Base-by-base conservation (phyloP, 371 early-diverging fungal species). In the Choanephora cucurbitarum region DNA sequence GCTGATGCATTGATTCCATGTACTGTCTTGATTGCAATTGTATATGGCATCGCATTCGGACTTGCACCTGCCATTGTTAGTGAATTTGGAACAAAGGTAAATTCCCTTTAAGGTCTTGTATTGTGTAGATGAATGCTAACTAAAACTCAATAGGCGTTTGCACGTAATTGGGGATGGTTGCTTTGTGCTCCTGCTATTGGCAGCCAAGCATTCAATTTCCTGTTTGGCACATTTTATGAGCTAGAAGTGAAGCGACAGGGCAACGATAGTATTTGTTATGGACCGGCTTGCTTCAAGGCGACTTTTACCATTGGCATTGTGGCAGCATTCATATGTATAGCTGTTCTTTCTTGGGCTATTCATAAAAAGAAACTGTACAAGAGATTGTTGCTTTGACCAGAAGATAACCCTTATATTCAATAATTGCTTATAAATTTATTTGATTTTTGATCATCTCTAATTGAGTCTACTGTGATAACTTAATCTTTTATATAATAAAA, bases 131-230 rank as follows among this genome's bases (percentile, higher is more conserved):
- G 8, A 1, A 28, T 44, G 21, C 11, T 43, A n/a, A 34, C 31
- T 34, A 23, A 18, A 33, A 14, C 18, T n/a, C 31, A 2, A 15
- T 58, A 77, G 77, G 48, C 63, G 7, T 78, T 78, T 70, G 78
- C 69, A 46, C 72, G 72, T 18, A 78, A 72, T 47, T 78, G 78
- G 78, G 79, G 75, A 10, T 66, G 70, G 66, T 43, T 78, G 21
- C 45, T 78, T 32, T 78, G 60, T 61, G 75, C 79, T 37, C 79
- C 79, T 22, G 75, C 75, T 11, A 58, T 78, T 19, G 71, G 79
- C 22, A 70, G 73, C 21, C 79, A 78, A 49, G 34, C 62, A 17
- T 78, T 73, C 49, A 78, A 69, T 57, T 44, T 72, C 8, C 39
- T 78, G n/a, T 72, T 73, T 66, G 75, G 79, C 21, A 43, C 55